Conservation (phyloP, 495 filamentous ascomycete genomes). For the Massariosphaeria phaeospora region DNA sequence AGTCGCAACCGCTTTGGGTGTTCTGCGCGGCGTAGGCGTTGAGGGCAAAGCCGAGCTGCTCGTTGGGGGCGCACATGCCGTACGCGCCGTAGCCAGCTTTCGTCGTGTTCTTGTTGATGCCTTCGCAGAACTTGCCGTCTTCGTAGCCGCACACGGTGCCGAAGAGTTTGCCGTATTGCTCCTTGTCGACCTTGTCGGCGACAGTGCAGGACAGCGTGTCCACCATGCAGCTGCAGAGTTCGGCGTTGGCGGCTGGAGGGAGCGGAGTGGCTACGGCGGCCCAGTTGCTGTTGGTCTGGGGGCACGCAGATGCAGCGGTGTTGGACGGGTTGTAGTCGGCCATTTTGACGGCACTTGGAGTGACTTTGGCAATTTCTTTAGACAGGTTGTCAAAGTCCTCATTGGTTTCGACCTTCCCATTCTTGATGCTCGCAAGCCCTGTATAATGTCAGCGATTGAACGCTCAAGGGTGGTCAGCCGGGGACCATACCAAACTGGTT, state of each 20-base stretch:
- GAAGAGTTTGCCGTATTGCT: slow-evolving; percentile 64
- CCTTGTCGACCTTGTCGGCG: slow-evolving; percentile 43
- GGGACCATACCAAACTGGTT: slow-evolving; percentile 73
- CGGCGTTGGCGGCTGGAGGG: slow-evolving; percentile 71
- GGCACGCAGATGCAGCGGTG: slow-evolving; percentile 66
- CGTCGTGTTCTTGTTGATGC: slow-evolving; percentile 64
- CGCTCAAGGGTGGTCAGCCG: not conserved
- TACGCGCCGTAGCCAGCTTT: slow-evolving; percentile 81
- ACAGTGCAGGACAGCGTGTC: slow-evolving; percentile 65
- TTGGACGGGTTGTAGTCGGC: slow-evolving; percentile 72
- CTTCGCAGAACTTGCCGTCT: slow-evolving; percentile 55
- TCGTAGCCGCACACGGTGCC: slow-evolving; percentile 61
- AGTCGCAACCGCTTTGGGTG: slow-evolving; percentile 63
- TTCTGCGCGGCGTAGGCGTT: slow-evolving; percentile 70
- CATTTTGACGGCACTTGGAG: slow-evolving; percentile 61
- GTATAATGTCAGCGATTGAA: slow-evolving; percentile 2
- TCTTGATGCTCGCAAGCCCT: not conserved
- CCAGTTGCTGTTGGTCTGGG: slow-evolving; percentile 61
- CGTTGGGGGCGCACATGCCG: slow-evolving; percentile 73
- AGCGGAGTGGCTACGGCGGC: slow-evolving; percentile 57
- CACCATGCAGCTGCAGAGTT: slow-evolving; percentile 80
- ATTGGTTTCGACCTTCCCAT: slow-evolving; percentile 54
- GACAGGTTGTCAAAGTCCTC: slow-evolving; percentile 72
- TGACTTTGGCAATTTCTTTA: slow-evolving; percentile 60
- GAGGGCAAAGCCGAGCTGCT: slow-evolving; percentile 77